Evolutionary conservation across 2,329 filamentous ascomycete genomes (phyloP).

Genomic region (Decorospora gaudefroyi): DNA sequence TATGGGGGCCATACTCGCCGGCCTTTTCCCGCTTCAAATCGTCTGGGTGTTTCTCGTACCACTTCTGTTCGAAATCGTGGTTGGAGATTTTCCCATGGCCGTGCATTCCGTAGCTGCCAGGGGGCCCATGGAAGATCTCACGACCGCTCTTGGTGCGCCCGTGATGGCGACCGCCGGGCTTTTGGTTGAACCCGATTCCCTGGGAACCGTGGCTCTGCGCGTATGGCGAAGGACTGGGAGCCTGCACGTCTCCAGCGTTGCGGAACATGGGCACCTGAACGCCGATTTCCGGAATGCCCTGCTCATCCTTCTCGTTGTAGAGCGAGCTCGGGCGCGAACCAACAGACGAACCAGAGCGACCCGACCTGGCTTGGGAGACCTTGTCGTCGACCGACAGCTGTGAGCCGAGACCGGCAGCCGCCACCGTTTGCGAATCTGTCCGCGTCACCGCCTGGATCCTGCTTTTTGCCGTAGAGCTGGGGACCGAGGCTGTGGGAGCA

Average conservation of each 20-base stretch:
- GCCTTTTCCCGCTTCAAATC: slow-evolving; percentile 73
- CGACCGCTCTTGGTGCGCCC: slow-evolving; percentile 72
- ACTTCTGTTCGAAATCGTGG: slow-evolving; percentile 86
- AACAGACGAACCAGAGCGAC: slow-evolving; percentile 41
- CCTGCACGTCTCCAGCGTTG: slow-evolving; percentile 92
- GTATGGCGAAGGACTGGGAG: slow-evolving; percentile 76
- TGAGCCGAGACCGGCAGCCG: slow-evolving; percentile 80
- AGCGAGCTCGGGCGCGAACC: slow-evolving; percentile 59
- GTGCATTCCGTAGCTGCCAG: slow-evolving; percentile 90
- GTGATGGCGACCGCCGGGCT: slow-evolving; percentile 58
- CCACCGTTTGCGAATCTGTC: slow-evolving; percentile 86
- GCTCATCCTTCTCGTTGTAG: slow-evolving; percentile 67
- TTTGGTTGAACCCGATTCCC: slow-evolving; percentile 60
- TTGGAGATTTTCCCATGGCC: slow-evolving; percentile 77
- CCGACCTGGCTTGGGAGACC: slow-evolving; percentile 28
- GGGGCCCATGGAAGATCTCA: slow-evolving; percentile 71
- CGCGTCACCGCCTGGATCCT: slow-evolving; percentile 83
- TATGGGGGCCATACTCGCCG: slow-evolving; percentile 63
- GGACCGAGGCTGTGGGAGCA: slow-evolving; percentile 85
- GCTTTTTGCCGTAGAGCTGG: slow-evolving; percentile 78
- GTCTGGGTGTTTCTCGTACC: slow-evolving; percentile 91
- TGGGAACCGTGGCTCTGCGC: slow-evolving; percentile 44
- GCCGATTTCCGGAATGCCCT: slow-evolving; percentile 91
- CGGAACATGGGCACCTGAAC: slow-evolving; percentile 92
- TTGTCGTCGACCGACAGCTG: slow-evolving; percentile 50